These are phyloP conservation scores for Pseudopyricularia cyperi DNA, from an alignment of 2,329 filamentous ascomycete genomes.

Conservation along the genomic window DNA sequence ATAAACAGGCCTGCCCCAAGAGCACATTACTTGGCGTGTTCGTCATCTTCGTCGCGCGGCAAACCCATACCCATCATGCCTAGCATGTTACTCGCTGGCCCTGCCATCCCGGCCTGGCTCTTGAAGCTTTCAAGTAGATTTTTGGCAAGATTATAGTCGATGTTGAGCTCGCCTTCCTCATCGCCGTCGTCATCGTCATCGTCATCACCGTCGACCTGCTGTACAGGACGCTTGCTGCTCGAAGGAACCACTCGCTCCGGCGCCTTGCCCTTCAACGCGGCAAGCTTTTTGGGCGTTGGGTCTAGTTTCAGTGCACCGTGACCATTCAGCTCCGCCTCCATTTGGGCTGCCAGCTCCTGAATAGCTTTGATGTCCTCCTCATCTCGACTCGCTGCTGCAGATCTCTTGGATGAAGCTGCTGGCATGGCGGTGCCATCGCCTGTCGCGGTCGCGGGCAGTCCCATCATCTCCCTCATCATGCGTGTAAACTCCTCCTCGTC, in stretches of 20 bases:
- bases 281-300: constrained; percentile 16
- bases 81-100: constrained; percentile 78
- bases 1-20: background rate
- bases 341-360: constrained; percentile 48
- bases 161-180: constrained; percentile 49
- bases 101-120: constrained; percentile 71
- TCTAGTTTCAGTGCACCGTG: constrained; percentile 53
- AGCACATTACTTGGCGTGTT: constrained; percentile 9
- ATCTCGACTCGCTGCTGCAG: constrained; percentile 15
- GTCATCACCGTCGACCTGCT: constrained; percentile 3
- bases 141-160: constrained; percentile 78
- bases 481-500: constrained; percentile 73
- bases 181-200: constrained; percentile 25
- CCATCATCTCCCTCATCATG: constrained; percentile 92
- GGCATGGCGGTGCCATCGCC: background rate
- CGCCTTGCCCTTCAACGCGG: constrained; percentile 16
- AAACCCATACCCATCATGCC: constrained; percentile 73
- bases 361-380: constrained; percentile 49
- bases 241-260: constrained; percentile 3
- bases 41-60: constrained; percentile 62
- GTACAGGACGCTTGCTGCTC: constrained; percentile 6
- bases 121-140: constrained; percentile 92
- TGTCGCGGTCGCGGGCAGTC: constrained; percentile 27
- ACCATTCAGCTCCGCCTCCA: constrained; percentile 60
- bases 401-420: constrained; percentile 2